Percentiles rank a stretch among this genome's conserved stretches.
Conservation (phyloP, 2,329 filamentous ascomycete genomes). For the Celoporthe dispersa region DNA sequence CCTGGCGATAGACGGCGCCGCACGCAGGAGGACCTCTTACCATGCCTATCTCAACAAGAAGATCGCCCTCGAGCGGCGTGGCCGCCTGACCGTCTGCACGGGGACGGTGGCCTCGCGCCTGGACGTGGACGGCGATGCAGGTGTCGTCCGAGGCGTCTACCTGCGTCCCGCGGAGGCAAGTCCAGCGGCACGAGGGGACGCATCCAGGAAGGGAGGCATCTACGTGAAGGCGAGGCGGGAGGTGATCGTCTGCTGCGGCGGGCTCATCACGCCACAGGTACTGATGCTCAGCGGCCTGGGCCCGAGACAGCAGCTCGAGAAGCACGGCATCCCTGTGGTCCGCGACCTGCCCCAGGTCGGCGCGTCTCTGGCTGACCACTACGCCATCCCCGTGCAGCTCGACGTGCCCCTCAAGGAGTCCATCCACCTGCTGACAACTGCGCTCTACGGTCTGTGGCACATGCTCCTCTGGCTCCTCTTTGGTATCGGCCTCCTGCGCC, state of each 20-base stretch:
- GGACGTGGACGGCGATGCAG: slow-evolving; percentile 7
- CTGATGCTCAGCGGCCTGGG: slow-evolving; percentile 41
- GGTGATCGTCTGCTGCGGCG: slow-evolving; percentile 39
- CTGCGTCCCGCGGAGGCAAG: background rate
- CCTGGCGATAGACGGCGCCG: slow-evolving; percentile 34
- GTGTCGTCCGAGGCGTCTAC: slow-evolving; percentile 34
- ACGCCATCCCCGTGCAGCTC: slow-evolving; percentile 12
- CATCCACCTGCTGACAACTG: slow-evolving; percentile 5
- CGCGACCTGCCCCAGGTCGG: slow-evolving; percentile 33
- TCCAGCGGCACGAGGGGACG: background rate
- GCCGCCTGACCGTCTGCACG: slow-evolving; percentile 36
- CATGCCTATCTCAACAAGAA: slow-evolving; percentile 36
- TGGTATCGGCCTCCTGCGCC: slow-evolving; percentile 36
- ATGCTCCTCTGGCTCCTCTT: slow-evolving; percentile 38
- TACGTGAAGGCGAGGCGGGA: slow-evolving; percentile 37
- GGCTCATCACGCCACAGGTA: slow-evolving; percentile 39
- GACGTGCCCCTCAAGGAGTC: slow-evolving; percentile 21
- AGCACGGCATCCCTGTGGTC: background rate
- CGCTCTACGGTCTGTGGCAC: slow-evolving; percentile 34
- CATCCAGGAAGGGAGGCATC: slow-evolving; percentile 17
- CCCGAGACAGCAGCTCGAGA: slow-evolving; percentile 22
- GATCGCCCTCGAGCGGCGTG: slow-evolving; percentile 31
- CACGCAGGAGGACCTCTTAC: slow-evolving; percentile 35
- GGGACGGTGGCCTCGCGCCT: slow-evolving; percentile 7
- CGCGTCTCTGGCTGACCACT: slow-evolving; percentile 37